Evolutionary conservation across 306 rosid genomes (phyloP).

Genomic region (Leucaena leucocephala): DNA sequence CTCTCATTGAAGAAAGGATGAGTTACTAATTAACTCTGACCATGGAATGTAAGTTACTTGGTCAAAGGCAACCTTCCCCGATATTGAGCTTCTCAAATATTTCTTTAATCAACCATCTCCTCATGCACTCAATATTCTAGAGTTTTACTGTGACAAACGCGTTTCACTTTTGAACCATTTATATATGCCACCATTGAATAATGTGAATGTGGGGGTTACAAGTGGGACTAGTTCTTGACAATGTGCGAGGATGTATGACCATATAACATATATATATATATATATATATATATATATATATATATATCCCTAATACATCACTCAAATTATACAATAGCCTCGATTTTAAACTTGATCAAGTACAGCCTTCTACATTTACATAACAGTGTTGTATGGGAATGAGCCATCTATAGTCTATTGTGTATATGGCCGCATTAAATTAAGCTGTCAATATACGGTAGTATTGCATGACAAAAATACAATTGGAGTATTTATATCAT

Average conservation of each 20-base stretch:
- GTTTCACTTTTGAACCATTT: not conserved
- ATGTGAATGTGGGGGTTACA: conserved; percentile 6
- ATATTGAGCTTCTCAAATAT: conserved; percentile 10
- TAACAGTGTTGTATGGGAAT: not conserved
- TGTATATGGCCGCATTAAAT: not conserved
- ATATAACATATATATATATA: too few species aligned
- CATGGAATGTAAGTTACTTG: conserved; percentile 11
- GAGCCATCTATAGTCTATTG: not conserved
- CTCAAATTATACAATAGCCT: not conserved
- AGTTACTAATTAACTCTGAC: conserved; percentile 2
- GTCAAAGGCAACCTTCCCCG: conserved; percentile 9
- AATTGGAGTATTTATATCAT: not conserved
- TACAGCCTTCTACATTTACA: not conserved
- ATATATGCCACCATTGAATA: not conserved
- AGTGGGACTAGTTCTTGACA: conserved; percentile 1
- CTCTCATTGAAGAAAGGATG: too few species aligned
- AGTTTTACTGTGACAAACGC: not conserved
- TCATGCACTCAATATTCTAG: not conserved
- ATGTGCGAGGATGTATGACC: conserved; percentile 7
- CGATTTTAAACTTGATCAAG: not conserved
- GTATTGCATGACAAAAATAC: not conserved
- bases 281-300: not conserved
- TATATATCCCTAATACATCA: not conserved
- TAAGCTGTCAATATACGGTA: not conserved
- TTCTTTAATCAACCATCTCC: not conserved